phyloP scores from a whole-genome alignment of 2,329 filamentous ascomycete species.

The Eutypa lata region DNA sequence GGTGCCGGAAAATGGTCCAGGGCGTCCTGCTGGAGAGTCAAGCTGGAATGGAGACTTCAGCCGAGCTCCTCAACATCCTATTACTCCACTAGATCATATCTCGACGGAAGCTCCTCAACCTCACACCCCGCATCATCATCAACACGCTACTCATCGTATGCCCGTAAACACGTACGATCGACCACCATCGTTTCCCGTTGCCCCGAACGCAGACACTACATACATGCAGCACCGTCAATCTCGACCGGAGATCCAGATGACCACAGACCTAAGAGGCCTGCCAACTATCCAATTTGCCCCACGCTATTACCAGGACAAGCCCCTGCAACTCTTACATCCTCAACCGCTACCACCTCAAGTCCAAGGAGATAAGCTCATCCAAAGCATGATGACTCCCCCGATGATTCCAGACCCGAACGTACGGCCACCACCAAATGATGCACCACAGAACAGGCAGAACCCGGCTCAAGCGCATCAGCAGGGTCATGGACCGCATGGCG shows the following conservation, averaged over 20 bases:
- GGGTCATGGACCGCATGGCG: conserved; percentile 9
- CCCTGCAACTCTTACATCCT: conserved; percentile 38
- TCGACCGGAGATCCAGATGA: conserved; percentile 23
- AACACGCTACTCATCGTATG: conserved; percentile 44
- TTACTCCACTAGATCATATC: conserved; percentile 55
- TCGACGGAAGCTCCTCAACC: conserved; percentile 49
- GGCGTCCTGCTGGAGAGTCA: background rate
- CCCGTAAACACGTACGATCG: conserved; percentile 44
- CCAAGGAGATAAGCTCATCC: conserved; percentile 49
- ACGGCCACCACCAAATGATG: conserved; percentile 9
- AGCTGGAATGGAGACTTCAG: conserved; percentile 1
- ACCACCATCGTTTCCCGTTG: conserved; percentile 48
- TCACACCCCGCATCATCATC: conserved; percentile 56
- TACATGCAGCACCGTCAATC: conserved; percentile 21
- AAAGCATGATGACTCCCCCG: conserved; percentile 34
- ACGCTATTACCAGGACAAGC: conserved; percentile 28
- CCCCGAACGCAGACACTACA: conserved; percentile 18
- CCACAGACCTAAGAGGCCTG: conserved; percentile 16
- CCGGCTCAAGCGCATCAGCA: conserved; percentile 12
- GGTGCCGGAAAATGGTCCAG: conserved; percentile 3
- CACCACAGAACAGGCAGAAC: conserved; percentile 19
- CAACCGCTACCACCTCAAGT: conserved; percentile 55
- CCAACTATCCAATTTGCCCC: conserved; percentile 12
- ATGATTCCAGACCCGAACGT: conserved; percentile 25
- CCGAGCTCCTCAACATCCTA: conserved; percentile 30